Conservation (phyloP, 2,329 filamentous ascomycete species). For the Dothistroma septosporum region DNA sequence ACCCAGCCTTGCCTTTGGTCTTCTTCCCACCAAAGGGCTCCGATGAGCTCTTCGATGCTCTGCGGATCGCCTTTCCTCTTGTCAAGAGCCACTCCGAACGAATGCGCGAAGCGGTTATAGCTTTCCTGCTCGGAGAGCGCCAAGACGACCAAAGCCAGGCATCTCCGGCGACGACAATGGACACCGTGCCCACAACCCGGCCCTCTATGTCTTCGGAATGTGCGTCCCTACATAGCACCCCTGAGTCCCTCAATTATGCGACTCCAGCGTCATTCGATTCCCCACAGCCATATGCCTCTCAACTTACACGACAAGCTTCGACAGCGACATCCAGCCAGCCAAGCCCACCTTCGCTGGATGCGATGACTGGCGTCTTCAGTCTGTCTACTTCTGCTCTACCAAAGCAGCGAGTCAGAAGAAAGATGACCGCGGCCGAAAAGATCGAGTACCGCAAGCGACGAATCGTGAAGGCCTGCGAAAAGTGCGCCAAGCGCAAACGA, state of each 20-base stretch:
- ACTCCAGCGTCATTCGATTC: slow-evolving; percentile 30
- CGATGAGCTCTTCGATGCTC: slow-evolving; percentile 38
- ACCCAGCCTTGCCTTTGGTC: slow-evolving; percentile 32
- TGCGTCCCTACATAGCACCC: slow-evolving; percentile 31
- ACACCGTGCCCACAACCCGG: slow-evolving; percentile 23
- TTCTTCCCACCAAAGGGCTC: slow-evolving; percentile 39
- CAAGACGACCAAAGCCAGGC: slow-evolving; percentile 27
- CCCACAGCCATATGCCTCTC: slow-evolving; percentile 19
- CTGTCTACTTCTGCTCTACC: slow-evolving; percentile 32
- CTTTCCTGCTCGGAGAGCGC: slow-evolving; percentile 37
- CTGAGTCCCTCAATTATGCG: slow-evolving; percentile 28
- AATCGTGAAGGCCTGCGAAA: slow-evolving; percentile 37
- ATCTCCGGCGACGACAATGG: slow-evolving; percentile 21
- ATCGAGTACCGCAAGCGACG: slow-evolving; percentile 37
- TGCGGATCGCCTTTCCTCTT: slow-evolving; percentile 34
- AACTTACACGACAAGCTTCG: slow-evolving; percentile 22
- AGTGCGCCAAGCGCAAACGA: slow-evolving; percentile 36
- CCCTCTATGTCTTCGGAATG: slow-evolving; percentile 31
- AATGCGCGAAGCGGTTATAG: slow-evolving; percentile 38
- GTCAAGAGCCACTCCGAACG: slow-evolving; percentile 37
- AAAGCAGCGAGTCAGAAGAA: slow-evolving; percentile 34
- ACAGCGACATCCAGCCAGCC: slow-evolving; percentile 17
- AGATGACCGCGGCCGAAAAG: slow-evolving; percentile 39
- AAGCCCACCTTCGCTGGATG: slow-evolving; percentile 31
- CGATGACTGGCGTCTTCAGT: slow-evolving; percentile 39